phyloP scores from a whole-genome alignment of 1,284 basidiomycete genomes.

The Cystobasidium pallidum region DNA sequence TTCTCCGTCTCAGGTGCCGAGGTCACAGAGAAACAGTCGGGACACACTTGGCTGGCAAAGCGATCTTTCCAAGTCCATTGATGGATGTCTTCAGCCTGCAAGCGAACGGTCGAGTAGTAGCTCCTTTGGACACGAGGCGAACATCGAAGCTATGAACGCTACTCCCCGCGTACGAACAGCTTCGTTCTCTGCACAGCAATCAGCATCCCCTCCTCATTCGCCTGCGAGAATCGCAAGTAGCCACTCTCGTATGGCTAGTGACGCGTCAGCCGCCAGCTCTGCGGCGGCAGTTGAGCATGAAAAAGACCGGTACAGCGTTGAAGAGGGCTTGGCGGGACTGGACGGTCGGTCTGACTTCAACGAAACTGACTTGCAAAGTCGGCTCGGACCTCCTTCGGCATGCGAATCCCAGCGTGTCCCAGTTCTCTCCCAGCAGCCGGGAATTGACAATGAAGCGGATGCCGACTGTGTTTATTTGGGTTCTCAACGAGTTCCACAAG shows the following conservation, averaged over 20 bases:
- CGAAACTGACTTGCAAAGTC: neutral
- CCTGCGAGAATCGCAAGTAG: neutral
- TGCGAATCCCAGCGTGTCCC: neutral
- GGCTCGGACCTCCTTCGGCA: neutral
- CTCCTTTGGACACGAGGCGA: conserved; percentile 23
- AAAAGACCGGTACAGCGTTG: neutral
- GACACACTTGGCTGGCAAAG: neutral
- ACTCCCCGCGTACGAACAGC: conserved; percentile 22
- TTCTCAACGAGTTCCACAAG: too few species aligned
- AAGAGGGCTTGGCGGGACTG: neutral
- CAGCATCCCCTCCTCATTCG: conserved; percentile 4
- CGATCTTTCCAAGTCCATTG: neutral
- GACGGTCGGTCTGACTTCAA: neutral
- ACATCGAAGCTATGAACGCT: conserved; percentile 35
- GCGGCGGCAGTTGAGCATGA: neutral
- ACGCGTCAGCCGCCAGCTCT: neutral
- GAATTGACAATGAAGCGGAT: neutral
- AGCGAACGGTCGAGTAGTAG: conserved; percentile 21
- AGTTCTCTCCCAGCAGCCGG: neutral
- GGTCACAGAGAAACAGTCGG: neutral
- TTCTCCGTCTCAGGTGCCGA: neutral
- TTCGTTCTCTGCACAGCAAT: neutral
- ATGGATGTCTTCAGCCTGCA: neutral
- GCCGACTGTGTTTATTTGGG: neutral
- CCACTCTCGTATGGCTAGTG: neutral